Evolutionary conservation across 176 grass and related monocot species (phyloP), one percentile per base, ranked within the genome.

Genomic region (Rhynchospora tenuis): DNA sequence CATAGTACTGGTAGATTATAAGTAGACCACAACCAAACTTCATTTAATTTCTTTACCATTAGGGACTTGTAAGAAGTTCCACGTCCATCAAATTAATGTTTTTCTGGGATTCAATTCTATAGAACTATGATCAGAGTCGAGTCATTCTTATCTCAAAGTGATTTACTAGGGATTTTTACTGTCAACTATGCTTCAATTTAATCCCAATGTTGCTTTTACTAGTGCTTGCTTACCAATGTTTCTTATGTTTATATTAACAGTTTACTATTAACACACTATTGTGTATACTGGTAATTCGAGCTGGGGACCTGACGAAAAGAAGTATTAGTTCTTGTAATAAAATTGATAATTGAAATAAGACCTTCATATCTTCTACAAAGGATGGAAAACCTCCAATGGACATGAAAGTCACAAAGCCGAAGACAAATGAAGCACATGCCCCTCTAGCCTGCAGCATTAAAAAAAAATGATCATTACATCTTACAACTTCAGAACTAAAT

Each of bases 361-460:
- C 96, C 96, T 99, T 99, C 96, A 99, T 99, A 86, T 99, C 96
- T 91, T 99, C 96, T 51, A 93, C 96, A 72, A 99, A 99, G 24
- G 96, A 99, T 24, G 93, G 96, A 83, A 99, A 99, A 64, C 96
- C 93, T 83, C 96, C 96, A 7, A 95, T 99, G 0, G 96, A 99
- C 96, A 99, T 99, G 89, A 99, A 99, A 23, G 96, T 99, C 55
- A 99, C 93, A n/a, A 99, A 99, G 80, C 96, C 96, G 42, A 99
- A 99, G 62, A 99, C 64, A 72, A 99, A 99, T 1, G 96, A 99
- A 66, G 91, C 96, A 60, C 96, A 99, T 0, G 96, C 96, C 0
- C 96, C 96, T 71, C 96, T 87, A 33, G 96, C 93, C 96, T 99
- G 73, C 83, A 84, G 38, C 44, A 87, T 22, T 81, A 59, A 64